These are phyloP conservation scores for Kitagawia praeruptora DNA, from an alignment of 129 eudicot species.

Conservation along the genomic window DNA sequence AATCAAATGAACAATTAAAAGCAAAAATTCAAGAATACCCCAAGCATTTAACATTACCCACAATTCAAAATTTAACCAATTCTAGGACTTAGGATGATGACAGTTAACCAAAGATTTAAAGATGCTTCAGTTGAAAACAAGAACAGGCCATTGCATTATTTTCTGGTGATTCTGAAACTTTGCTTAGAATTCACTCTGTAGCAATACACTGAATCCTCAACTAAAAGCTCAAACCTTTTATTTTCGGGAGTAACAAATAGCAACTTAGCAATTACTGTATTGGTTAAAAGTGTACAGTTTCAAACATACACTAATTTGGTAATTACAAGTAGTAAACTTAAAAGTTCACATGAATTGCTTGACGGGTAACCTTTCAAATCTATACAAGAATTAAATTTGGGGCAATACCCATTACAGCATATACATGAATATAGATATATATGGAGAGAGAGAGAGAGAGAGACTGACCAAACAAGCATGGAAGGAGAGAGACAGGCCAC, in stretches of 20 bases:
- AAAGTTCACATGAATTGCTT: background rate
- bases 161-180: constrained; percentile 7
- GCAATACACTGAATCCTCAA: background rate
- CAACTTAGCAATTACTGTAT: background rate
- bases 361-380: constrained; percentile 10
- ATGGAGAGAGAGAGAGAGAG: background rate
- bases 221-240: background rate
- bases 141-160: background rate
- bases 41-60: background rate
- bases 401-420: background rate
- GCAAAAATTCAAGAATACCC: background rate
- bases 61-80: background rate
- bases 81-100: background rate
- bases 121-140: background rate
- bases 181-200: constrained; percentile 13
- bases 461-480: background rate
- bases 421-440: background rate
- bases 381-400: background rate
- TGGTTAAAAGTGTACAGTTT: background rate
- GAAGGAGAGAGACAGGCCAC: constrained; percentile 7
- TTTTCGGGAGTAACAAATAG: too few species aligned
- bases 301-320: background rate
- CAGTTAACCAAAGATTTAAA: background rate
- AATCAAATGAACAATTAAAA: background rate
- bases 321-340: background rate